phyloP scores from a whole-genome alignment of 441 rosid genomes.

The Bocquillonia castaneifolia region DNA sequence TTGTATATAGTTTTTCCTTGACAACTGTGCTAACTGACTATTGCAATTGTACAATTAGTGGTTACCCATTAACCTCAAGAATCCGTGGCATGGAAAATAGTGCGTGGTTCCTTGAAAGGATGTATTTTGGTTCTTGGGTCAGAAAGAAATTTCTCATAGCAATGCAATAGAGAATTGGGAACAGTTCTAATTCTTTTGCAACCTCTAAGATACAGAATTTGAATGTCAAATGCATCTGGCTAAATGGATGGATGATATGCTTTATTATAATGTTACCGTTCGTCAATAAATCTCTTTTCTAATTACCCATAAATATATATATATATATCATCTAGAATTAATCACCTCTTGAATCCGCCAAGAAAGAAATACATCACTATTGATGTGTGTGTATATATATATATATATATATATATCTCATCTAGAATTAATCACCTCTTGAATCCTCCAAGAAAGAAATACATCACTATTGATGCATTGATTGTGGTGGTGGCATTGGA shows the following conservation, averaged over 20 bases:
- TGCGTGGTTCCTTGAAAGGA: too few relatives aligned
- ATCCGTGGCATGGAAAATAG: too few relatives aligned
- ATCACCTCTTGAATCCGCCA: neutral
- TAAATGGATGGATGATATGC: conserved; percentile 1
- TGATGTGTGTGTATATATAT: too few relatives aligned
- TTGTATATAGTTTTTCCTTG: too few relatives aligned
- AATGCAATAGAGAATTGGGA: too few relatives aligned
- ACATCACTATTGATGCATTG: conserved; percentile 47
- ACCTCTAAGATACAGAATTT: too few relatives aligned
- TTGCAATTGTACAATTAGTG: too few relatives aligned
- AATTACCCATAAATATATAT: neutral
- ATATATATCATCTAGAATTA: neutral
- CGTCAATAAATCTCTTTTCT: neutral
- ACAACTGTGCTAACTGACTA: too few relatives aligned
- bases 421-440: neutral
- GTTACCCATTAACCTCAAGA: too few relatives aligned
- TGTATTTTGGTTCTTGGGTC: too few relatives aligned
- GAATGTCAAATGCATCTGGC: too few relatives aligned
- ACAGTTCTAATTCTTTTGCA: neutral
- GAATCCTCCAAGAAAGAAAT: neutral
- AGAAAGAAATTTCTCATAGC: too few relatives aligned
- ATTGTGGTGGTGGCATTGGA: conserved; percentile 53
- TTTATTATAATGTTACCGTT: neutral
- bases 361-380: conserved; percentile 7
- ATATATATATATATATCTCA: neutral